Evolutionary conservation across 306 rosid species (phyloP), one percentile per base, ranked within the genome.

Genomic region (Geum urbanum): DNA sequence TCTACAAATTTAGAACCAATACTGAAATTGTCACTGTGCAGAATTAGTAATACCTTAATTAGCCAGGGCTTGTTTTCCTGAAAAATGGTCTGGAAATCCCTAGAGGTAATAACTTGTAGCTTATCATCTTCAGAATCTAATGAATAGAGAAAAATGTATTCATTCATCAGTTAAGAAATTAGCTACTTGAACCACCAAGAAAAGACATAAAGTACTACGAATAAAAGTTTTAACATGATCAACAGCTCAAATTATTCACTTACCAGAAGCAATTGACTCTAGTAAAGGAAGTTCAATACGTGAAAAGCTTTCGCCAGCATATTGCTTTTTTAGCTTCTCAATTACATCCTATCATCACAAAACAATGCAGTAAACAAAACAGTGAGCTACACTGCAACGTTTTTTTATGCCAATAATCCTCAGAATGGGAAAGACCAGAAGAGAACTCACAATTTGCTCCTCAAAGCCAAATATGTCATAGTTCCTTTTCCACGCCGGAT

Each of bases 381-480:
- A 63, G 43, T 14, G 8, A 73, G 32, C 32, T 27, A 27, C 32
- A 27, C 7, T 10, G 58, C 35, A 63, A 1, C 24, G 66, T 27
- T 43, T 20, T 43, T 61, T 56, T 61, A 63, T 52, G 68, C 41
- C 9, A 53, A 46, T 12, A 49, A 67, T 74, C 70, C 39, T 40
- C 14, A 40, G 50, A 53, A 22, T 66, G 71, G 55, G 32, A 2
- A 27, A 27, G 32, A 27, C 32, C 32, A 74, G 27, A 71, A 45
- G 57, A 69, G 20, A 69, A 84, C 97, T 83, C 84, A 94, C 99
- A 35, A 73, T 67, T 53, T 90, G 92, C 79, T 91, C 99, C 45
- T 87, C 96, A 16, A 94, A 75, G 66, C 89, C 95, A 74, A 85
- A 94, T 53, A 84, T 41, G 73, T 94, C 97, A 24, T 94, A 91